Conservation (phyloP, 352 stramenopile species). For the Globisporangium lucens region DNA sequence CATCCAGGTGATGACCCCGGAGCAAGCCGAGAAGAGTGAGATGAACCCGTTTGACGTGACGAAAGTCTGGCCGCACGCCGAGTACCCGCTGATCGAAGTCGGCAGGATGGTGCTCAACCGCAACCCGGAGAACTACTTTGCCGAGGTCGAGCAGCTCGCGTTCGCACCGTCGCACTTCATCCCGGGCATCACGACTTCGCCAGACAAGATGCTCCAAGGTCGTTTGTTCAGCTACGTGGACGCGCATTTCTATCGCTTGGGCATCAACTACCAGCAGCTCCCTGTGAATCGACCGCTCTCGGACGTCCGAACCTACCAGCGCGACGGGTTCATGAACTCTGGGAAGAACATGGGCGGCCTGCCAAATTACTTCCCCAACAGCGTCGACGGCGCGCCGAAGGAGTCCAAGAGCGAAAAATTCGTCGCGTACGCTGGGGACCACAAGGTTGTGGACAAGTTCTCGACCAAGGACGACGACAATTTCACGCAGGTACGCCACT, state of each 20-base stretch:
- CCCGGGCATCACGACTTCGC: conserved; percentile 80
- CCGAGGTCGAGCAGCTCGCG: conserved; percentile 90
- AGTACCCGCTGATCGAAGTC: conserved; percentile 87
- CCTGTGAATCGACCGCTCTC: conserved; percentile 86
- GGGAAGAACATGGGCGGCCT: conserved; percentile 66
- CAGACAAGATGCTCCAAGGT: conserved; percentile 89
- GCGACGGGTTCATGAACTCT: conserved; percentile 70
- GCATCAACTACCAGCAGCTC: conserved; percentile 88
- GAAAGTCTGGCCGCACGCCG: conserved; percentile 88
- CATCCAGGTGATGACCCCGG: conserved; percentile 89
- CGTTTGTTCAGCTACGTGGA: conserved; percentile 88
- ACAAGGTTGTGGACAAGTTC: conserved; percentile 49
- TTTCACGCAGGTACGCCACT: conserved; percentile 74
- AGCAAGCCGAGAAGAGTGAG: conserved; percentile 47
- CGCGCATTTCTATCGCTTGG: conserved; percentile 84
- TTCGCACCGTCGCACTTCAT: conserved; percentile 90
- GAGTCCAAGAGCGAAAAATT: conserved; percentile 29
- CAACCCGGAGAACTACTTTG: conserved; percentile 93
- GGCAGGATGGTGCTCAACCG: conserved; percentile 88
- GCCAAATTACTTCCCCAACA: conserved; percentile 91
- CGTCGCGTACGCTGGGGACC: conserved; percentile 31
- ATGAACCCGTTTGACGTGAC: conserved; percentile 93
- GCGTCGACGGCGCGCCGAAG: conserved; percentile 42
- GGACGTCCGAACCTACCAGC: conserved; percentile 71
- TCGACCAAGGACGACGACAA: conserved; percentile 89